These are phyloP conservation scores for Insectozyma bohioensis DNA, from an alignment of 1,139 yeast genomes.

Conservation along the genomic window DNA sequence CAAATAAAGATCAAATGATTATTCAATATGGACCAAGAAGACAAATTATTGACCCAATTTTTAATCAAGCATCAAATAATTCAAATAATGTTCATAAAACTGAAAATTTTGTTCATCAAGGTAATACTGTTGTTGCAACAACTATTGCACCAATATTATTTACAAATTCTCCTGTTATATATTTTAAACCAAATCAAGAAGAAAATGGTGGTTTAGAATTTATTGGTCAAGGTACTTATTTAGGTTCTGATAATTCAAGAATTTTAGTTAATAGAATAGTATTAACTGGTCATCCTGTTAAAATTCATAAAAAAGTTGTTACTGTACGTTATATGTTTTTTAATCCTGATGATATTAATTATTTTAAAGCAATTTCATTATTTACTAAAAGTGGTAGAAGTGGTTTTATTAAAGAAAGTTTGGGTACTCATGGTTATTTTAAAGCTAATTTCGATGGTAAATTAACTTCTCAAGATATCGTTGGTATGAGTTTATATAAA, in stretches of 20 bases:
- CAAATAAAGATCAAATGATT: constrained; percentile 73
- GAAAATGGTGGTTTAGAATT: constrained; percentile 57
- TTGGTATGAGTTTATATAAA: constrained; percentile 92
- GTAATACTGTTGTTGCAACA: constrained; percentile 72
- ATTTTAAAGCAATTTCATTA: constrained; percentile 89
- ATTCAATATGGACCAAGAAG: constrained; percentile 95
- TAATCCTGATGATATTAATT: constrained; percentile 82
- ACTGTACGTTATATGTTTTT: constrained; percentile 98
- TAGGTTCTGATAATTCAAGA: constrained; percentile 83
- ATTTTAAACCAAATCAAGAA: constrained; percentile 46
- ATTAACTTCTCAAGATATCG: constrained; percentile 86
- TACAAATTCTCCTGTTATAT: constrained; percentile 78
- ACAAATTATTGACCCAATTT: constrained; percentile 78
- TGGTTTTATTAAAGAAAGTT: constrained; percentile 89
- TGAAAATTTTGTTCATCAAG: constrained; percentile 81
- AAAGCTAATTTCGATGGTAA: constrained; percentile 95
- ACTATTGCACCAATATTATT: constrained; percentile 88
- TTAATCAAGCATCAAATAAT: constrained; percentile 75
- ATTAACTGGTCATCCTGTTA: constrained; percentile 91
- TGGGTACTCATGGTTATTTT: constrained; percentile 98
- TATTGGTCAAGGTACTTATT: constrained; percentile 87
- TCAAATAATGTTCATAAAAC: constrained; percentile 85
- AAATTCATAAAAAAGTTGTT: constrained; percentile 88
- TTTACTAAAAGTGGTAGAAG: constrained; percentile 91
- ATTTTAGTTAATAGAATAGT: constrained; percentile 85